These are phyloP conservation scores for Sporodiniella umbellata DNA, from an alignment of 371 early-diverging fungal species.

Conservation along the genomic window DNA sequence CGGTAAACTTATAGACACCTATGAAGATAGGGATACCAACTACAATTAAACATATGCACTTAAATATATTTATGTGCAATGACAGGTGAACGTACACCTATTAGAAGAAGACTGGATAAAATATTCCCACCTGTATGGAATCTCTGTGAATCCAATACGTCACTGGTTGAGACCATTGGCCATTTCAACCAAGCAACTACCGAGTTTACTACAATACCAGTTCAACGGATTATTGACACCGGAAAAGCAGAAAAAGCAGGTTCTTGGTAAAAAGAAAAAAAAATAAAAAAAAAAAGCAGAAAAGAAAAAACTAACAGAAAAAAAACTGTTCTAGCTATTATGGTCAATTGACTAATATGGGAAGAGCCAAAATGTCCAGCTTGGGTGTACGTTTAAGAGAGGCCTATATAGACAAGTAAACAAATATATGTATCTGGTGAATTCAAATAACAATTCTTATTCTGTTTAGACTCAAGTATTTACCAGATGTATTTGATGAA, in stretches of 20 bases:
- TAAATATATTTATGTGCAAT: no score
- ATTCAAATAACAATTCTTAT: no score
- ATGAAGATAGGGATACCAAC: not conserved
- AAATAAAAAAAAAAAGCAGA: no score
- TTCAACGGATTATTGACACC: constrained; percentile 32
- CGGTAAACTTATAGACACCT: constrained; percentile 36
- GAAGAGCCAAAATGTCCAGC: constrained; percentile 57
- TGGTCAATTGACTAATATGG: constrained; percentile 78
- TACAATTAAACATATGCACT: not conserved
- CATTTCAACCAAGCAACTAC: constrained; percentile 16
- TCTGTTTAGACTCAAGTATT: constrained; percentile 35
- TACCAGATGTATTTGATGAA: constrained; percentile 41
- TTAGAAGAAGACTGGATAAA: constrained; percentile 35
- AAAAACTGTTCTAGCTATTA: no score
- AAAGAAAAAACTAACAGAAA: no score
- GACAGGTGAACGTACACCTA: constrained; percentile 58
- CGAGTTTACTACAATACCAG: constrained; percentile 12
- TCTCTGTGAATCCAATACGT: constrained; percentile 45
- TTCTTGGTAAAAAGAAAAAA: constrained; percentile 27
- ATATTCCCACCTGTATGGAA: constrained; percentile 52
- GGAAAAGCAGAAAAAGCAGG: constrained; percentile 21
- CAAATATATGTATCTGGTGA: no score
- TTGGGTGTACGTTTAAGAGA: constrained; percentile 61
- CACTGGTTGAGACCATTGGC: constrained; percentile 48
- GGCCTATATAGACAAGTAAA: constrained; percentile 60